phyloP scores from a whole-genome alignment of 768 basidiomycete species.

The Pleurotus sapidus region DNA sequence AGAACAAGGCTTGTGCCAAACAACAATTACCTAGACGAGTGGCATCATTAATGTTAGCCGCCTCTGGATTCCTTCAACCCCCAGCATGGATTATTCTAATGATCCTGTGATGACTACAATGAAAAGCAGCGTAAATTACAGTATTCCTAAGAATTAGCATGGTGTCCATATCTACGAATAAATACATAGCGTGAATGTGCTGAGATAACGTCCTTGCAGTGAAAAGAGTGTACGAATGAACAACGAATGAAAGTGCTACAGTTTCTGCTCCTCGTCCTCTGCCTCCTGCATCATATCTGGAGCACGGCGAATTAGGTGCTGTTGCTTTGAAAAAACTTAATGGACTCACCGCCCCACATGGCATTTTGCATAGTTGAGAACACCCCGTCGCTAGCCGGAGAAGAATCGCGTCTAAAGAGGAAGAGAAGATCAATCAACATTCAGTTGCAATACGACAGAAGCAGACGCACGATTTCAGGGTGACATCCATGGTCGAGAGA shows the following conservation, averaged over 20 bases:
- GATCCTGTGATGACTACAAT: too few relatives aligned
- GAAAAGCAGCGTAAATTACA: too few relatives aligned
- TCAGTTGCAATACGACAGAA: too few relatives aligned
- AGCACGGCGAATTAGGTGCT: constrained; percentile 17
- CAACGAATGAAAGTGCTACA: neutral
- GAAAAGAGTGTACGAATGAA: neutral
- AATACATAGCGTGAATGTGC: neutral
- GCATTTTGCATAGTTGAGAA: constrained; percentile 61
- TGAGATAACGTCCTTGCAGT: neutral
- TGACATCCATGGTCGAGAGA: constrained; percentile 47
- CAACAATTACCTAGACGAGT: too few relatives aligned
- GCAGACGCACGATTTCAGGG: constrained; percentile 42
- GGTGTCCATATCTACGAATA: constrained; percentile 1
- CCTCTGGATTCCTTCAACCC: too few relatives aligned
- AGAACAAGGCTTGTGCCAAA: too few relatives aligned
- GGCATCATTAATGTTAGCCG: too few relatives aligned
- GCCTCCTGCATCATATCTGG: constrained; percentile 30
- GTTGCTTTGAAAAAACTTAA: neutral
- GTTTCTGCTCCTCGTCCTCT: constrained; percentile 21
- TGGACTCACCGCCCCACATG: constrained; percentile 67
- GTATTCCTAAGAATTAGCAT: too few relatives aligned
- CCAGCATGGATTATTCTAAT: too few relatives aligned
- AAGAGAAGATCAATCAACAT: constrained; percentile 3
- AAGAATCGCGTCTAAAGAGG: constrained; percentile 28
- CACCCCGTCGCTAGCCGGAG: constrained; percentile 43